Conservation (phyloP, 2,329 filamentous ascomycete genomes). For the Pestalotiopsis sp. region DNA sequence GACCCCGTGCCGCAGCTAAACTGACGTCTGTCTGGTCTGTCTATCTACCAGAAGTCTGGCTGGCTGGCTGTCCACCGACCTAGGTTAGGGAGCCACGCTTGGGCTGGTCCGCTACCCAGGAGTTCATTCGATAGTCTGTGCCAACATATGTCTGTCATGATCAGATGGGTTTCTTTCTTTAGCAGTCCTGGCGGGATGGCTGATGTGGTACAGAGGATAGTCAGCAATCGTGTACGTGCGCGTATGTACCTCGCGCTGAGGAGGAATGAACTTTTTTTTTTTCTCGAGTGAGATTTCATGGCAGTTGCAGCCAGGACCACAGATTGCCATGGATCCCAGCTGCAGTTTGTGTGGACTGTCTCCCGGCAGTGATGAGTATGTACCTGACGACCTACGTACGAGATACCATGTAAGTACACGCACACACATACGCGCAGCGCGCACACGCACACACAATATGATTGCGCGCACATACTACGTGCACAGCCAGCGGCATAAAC, state of each 20-base stretch:
- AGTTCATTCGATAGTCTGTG: not conserved
- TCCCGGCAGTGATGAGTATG: not conserved
- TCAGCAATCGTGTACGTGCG: not conserved
- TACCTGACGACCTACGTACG: not conserved
- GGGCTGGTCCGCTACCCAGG: not conserved
- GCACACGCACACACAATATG: not conserved
- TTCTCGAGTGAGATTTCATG: not conserved
- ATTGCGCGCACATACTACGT: not conserved
- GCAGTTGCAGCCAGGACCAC: not conserved
- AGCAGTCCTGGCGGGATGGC: not conserved
- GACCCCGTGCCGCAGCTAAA: conserved; percentile 14
- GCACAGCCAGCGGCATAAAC: no score
- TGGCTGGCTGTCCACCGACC: not conserved
- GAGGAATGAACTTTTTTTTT: not conserved
- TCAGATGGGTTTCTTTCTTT: not conserved
- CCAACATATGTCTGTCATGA: not conserved
- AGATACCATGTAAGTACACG: not conserved
- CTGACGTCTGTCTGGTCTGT: conserved; percentile 14
- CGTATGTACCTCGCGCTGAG: not conserved
- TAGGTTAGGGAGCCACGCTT: no score
- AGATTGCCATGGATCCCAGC: conserved; percentile 2
- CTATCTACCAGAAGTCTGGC: not conserved
- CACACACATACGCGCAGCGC: not conserved
- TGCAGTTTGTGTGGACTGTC: conserved; percentile 5
- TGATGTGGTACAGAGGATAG: not conserved